phyloP scores from a whole-genome alignment of 495 filamentous ascomycete species.

The Penicillium maclennaniae region DNA sequence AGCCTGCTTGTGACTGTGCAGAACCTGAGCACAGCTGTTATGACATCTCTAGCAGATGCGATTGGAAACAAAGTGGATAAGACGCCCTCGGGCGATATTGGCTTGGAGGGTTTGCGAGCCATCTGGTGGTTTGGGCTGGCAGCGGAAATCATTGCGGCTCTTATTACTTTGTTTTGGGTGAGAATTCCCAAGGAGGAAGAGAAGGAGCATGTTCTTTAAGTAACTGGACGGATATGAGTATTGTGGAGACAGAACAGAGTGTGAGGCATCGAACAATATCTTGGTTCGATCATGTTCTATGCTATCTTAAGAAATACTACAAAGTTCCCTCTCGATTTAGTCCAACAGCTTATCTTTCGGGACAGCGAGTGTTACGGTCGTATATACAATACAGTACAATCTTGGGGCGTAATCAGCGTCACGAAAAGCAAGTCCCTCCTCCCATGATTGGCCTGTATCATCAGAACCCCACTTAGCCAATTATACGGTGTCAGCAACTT shows the following conservation, averaged over 20 bases:
- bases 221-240: not conserved
- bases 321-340: no score
- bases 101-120: constrained; percentile 38
- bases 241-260: no score
- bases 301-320: no score
- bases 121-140: constrained; percentile 50
- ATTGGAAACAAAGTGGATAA: constrained; percentile 41
- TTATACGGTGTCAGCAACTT: constrained; percentile 13
- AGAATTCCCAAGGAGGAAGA: constrained; percentile 48
- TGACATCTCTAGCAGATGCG: constrained; percentile 42
- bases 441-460: not conserved
- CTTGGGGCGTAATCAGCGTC: not conserved
- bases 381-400: not conserved
- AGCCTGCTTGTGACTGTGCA: constrained; percentile 35
- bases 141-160: constrained; percentile 33
- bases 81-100: constrained; percentile 33
- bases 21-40: constrained; percentile 38
- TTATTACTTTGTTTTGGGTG: constrained; percentile 39
- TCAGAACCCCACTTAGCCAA: not conserved
- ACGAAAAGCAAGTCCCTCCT: not conserved
- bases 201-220: constrained; percentile 45
- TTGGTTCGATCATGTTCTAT: no score
- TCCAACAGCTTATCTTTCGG: not conserved
- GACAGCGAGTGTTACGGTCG: not conserved
- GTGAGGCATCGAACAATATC: no score